phyloP scores from a whole-genome alignment of 805 yeast genomes.

The Maudiozyma saulgeensis region DNA sequence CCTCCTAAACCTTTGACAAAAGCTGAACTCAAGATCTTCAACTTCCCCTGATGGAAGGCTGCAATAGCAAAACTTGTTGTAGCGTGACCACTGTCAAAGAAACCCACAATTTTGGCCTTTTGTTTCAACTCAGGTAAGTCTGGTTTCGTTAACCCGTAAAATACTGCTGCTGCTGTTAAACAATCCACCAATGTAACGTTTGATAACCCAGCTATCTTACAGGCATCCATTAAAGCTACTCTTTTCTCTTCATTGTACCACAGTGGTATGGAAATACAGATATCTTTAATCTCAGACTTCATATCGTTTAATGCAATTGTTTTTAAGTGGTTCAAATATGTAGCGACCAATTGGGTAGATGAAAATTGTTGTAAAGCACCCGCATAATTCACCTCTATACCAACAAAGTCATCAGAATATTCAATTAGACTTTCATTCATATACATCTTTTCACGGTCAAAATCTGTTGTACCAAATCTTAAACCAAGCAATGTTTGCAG shows the following conservation, averaged over 20 bases:
- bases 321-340: constrained; percentile 88
- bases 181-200: constrained; percentile 97
- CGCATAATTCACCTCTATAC: constrained; percentile 74
- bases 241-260: constrained; percentile 97
- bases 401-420: constrained; percentile 55
- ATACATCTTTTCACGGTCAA: constrained; percentile 61
- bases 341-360: constrained; percentile 83
- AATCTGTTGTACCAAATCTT: constrained; percentile 53
- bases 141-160: constrained; percentile 95
- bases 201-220: constrained; percentile 88
- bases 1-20: constrained; percentile 96
- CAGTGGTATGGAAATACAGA: constrained; percentile 87
- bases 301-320: constrained; percentile 70
- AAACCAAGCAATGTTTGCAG: constrained; percentile 87
- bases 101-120: constrained; percentile 78
- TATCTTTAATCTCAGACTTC: constrained; percentile 66
- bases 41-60: constrained; percentile 89
- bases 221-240: constrained; percentile 91
- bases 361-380: constrained; percentile 73
- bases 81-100: constrained; percentile 94
- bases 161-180: constrained; percentile 96
- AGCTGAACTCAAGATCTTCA: constrained; percentile 82
- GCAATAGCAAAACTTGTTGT: constrained; percentile 83
- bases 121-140: constrained; percentile 75
- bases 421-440: constrained; percentile 64